These are phyloP conservation scores for Kentomonas sorsogonicus DNA, from an alignment of 208 protist species.

Conservation along the genomic window DNA sequence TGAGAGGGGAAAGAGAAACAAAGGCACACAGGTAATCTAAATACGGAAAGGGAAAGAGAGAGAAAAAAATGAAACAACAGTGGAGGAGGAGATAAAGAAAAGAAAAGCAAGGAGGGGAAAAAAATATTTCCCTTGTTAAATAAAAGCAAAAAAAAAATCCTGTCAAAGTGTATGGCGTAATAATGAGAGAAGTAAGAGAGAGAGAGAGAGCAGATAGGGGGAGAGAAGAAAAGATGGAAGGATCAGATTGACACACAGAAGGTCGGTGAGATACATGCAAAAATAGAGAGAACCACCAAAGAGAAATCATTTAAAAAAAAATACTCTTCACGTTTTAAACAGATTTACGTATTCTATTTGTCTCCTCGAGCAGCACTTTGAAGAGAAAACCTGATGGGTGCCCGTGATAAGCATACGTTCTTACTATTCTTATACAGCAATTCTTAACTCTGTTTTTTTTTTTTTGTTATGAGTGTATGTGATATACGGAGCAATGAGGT, in stretches of 20 bases:
- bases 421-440: not conserved
- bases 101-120: slow-evolving; percentile 5
- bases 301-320: no score
- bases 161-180: not conserved
- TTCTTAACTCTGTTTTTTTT: slow-evolving; percentile 14
- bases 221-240: not conserved
- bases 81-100: slow-evolving; percentile 6
- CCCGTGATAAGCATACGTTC: not conserved
- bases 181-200: no score
- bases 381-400: not conserved
- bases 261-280: no score
- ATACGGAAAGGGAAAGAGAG: slow-evolving; percentile 10
- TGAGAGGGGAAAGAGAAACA: slow-evolving; percentile 1
- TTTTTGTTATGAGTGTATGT: slow-evolving; percentile 5
- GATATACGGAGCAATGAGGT: no score
- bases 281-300: no score
- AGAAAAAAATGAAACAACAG: slow-evolving; percentile 12
- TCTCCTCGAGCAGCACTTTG: no score
- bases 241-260: not conserved
- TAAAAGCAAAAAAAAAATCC: not conserved
- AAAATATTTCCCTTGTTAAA: not conserved
- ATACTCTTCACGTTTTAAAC: no score
- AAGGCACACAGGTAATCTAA: not conserved
- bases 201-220: not conserved
- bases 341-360: no score